These are phyloP conservation scores for Przewalskia tangutica DNA, from an alignment of 257 asterid species.

Conservation along the genomic window DNA sequence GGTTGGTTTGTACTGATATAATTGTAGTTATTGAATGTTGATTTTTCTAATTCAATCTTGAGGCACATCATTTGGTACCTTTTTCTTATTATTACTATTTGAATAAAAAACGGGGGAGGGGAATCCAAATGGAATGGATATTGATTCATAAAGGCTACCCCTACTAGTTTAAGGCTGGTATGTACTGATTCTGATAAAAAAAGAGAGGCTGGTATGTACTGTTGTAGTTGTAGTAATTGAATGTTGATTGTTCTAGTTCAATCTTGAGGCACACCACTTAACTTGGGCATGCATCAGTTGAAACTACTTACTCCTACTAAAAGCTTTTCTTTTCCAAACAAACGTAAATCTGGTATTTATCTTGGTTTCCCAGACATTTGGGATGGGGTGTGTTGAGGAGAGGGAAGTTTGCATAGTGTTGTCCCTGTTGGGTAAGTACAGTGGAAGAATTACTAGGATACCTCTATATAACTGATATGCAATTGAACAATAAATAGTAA, in stretches of 20 bases:
- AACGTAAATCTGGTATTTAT: neutral
- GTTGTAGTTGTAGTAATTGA: neutral
- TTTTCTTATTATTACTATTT: too few relatives aligned
- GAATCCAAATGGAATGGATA: neutral
- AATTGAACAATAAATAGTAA: neutral
- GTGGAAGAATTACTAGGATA: neutral
- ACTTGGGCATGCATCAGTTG: neutral
- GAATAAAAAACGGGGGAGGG: neutral
- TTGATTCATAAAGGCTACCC: neutral
- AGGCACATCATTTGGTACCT: neutral
- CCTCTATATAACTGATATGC: neutral
- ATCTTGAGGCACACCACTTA: neutral
- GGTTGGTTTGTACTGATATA: too few relatives aligned
- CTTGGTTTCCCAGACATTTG: neutral
- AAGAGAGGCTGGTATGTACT: neutral
- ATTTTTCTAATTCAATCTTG: neutral
- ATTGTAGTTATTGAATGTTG: neutral
- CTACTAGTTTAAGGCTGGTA: neutral
- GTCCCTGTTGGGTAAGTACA: neutral
- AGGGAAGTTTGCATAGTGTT: neutral
- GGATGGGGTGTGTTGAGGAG: neutral
- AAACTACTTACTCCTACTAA: neutral
- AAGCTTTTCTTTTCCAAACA: neutral
- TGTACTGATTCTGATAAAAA: neutral
- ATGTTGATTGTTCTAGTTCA: neutral